These are phyloP conservation scores for Beauveria varroae DNA, from an alignment of 2,329 filamentous ascomycete species.

Conservation along the genomic window DNA sequence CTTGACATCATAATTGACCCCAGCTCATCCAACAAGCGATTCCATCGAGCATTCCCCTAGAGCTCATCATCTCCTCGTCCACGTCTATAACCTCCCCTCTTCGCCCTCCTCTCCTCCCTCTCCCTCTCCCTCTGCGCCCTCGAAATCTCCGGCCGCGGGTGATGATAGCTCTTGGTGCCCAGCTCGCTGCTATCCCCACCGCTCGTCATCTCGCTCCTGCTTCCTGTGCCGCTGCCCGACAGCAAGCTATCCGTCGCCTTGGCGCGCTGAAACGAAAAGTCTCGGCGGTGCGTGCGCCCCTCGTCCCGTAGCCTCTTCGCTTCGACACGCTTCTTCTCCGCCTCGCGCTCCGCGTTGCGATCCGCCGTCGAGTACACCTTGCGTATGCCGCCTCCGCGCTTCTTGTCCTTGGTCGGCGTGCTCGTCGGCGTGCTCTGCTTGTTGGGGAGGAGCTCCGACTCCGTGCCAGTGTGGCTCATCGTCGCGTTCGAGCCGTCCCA, in stretches of 20 bases:
- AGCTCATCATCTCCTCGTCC: slow-evolving; percentile 24
- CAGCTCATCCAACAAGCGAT: background rate
- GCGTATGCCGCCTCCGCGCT: slow-evolving; percentile 39
- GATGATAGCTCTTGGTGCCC: slow-evolving; percentile 51
- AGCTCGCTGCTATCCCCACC: slow-evolving; percentile 33
- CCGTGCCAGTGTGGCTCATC: slow-evolving; percentile 53
- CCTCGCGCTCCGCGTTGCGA: slow-evolving; percentile 43
- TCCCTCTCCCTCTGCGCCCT: slow-evolving; percentile 24
- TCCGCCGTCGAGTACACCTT: slow-evolving; percentile 56
- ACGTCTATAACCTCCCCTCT: slow-evolving; percentile 27
- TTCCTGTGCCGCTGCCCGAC: slow-evolving; percentile 24
- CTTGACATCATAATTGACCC: too few relatives aligned
- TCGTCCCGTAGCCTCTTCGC: slow-evolving; percentile 44
- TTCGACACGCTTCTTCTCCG: slow-evolving; percentile 49
- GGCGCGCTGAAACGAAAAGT: slow-evolving; percentile 48
- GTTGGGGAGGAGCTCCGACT: slow-evolving; percentile 52
- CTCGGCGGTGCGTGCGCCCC: slow-evolving; percentile 36
- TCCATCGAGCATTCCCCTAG: background rate
- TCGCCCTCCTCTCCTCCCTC: slow-evolving; percentile 28
- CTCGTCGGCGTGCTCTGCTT: slow-evolving; percentile 49
- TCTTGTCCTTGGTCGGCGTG: slow-evolving; percentile 38
- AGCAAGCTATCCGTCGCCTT: slow-evolving; percentile 27
- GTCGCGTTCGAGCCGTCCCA: slow-evolving; percentile 72
- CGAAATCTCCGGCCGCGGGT: slow-evolving; percentile 45
- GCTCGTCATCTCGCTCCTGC: slow-evolving; percentile 30